These are phyloP conservation scores for Leishmania turanica DNA, from an alignment of 208 protist genomes.

Conservation along the genomic window DNA sequence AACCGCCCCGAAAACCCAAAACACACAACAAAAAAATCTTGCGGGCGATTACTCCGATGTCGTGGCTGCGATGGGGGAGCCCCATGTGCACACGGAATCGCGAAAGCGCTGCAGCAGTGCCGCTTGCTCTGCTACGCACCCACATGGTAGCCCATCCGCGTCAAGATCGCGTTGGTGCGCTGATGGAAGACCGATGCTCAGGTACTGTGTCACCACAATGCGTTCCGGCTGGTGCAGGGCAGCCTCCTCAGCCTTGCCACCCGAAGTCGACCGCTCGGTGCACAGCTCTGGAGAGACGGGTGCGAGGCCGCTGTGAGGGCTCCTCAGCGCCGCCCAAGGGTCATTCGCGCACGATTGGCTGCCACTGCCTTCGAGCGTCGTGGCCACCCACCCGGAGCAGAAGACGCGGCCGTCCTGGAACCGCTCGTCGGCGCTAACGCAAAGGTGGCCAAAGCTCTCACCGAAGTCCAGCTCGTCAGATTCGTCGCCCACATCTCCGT, in stretches of 20 bases:
- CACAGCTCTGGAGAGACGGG: not conserved
- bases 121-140: constrained; percentile 8
- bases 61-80: not conserved
- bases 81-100: constrained; percentile 19
- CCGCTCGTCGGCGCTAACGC: not conserved
- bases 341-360: not conserved
- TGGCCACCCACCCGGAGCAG: constrained; percentile 32
- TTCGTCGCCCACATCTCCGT: not conserved
- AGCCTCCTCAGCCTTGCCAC: not conserved
- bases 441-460: not conserved
- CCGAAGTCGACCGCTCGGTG: not conserved
- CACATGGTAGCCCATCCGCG: not conserved
- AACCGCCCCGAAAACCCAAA: not conserved
- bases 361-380: not conserved
- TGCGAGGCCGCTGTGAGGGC: not conserved
- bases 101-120: constrained; percentile 21
- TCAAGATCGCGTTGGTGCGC: not conserved
- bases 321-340: not conserved
- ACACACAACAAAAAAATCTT: not conserved
- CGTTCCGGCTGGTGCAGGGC: not conserved
- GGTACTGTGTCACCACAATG: constrained; percentile 27
- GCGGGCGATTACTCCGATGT: not conserved
- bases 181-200: not conserved
- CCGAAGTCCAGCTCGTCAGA: not conserved
- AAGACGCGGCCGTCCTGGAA: constrained; percentile 13